A percentile compares a stretch with the other conserved stretches of the same genome.
Evolutionary conservation across 2,329 filamentous ascomycete genomes (phyloP).

Genomic region (Alternaria panax): DNA sequence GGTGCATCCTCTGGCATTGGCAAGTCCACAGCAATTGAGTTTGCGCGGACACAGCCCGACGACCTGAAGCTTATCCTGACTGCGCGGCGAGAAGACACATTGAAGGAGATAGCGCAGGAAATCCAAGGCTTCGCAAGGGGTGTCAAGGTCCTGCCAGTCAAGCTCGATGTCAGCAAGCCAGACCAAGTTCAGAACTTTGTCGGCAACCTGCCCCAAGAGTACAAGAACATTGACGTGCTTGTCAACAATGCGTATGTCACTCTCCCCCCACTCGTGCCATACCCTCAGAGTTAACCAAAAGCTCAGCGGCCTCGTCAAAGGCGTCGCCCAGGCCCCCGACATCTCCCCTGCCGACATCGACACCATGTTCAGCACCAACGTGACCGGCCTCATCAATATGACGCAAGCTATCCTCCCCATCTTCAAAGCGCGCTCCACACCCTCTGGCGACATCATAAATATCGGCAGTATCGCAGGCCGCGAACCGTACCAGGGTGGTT

Average conservation of each 20-base stretch:
- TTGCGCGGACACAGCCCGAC: slow-evolving; percentile 82
- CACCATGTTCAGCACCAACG: slow-evolving; percentile 90
- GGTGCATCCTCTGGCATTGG: slow-evolving; percentile 95
- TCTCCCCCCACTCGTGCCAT: neutral
- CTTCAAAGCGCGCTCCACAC: slow-evolving; percentile 68
- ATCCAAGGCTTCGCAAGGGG: slow-evolving; percentile 77
- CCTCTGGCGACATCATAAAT: slow-evolving; percentile 90
- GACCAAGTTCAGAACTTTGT: slow-evolving; percentile 79
- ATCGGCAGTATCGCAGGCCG: slow-evolving; percentile 91
- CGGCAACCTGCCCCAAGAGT: slow-evolving; percentile 76
- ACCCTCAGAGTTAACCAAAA: neutral
- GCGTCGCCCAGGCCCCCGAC: slow-evolving; percentile 82
- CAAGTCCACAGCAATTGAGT: slow-evolving; percentile 82
- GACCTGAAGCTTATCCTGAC: slow-evolving; percentile 86
- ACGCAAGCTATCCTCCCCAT: slow-evolving; percentile 88
- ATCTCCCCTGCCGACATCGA: slow-evolving; percentile 84
- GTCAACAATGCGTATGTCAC: slow-evolving; percentile 67
- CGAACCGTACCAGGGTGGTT: slow-evolving; percentile 83
- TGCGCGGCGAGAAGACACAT: slow-evolving; percentile 80
- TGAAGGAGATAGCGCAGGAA: slow-evolving; percentile 77
- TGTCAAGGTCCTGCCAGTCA: slow-evolving; percentile 79
- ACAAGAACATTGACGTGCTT: slow-evolving; percentile 82
- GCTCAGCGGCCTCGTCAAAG: slow-evolving; percentile 78
- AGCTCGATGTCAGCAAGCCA: slow-evolving; percentile 85
- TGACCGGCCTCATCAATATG: slow-evolving; percentile 94